These are phyloP conservation scores for Centaurea solstitialis DNA, from an alignment of 129 eudicot species.

Conservation along the genomic window DNA sequence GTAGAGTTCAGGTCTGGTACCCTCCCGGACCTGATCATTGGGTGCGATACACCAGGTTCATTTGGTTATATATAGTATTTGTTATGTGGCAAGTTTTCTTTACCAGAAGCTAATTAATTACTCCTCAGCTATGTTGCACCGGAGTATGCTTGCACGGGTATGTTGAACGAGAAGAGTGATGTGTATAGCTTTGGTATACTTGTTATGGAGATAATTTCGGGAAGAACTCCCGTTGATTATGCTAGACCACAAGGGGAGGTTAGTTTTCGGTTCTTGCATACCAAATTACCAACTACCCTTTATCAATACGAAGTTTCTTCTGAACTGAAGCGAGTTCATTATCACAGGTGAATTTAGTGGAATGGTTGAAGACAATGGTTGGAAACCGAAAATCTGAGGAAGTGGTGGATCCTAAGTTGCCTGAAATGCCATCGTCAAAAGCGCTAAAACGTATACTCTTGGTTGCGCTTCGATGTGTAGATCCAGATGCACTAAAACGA, in stretches of 20 bases:
- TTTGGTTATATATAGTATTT: background rate
- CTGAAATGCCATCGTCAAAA: slow-evolving; percentile 68
- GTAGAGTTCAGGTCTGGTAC: too few relatives aligned
- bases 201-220: slow-evolving; percentile 78
- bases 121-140: slow-evolving; percentile 77
- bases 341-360: slow-evolving; percentile 73
- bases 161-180: slow-evolving; percentile 87
- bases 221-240: slow-evolving; percentile 79
- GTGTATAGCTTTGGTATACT: slow-evolving; percentile 78
- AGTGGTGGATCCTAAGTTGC: slow-evolving; percentile 76
- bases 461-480: slow-evolving; percentile 78
- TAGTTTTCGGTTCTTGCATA: background rate
- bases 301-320: background rate
- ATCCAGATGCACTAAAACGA: slow-evolving; percentile 83
- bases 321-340: background rate
- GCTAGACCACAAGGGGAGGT: slow-evolving; percentile 83
- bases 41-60: background rate
- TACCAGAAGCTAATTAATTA: background rate
- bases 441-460: slow-evolving; percentile 74
- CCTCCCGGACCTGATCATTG: too few relatives aligned
- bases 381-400: slow-evolving; percentile 74
- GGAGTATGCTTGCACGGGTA: slow-evolving; percentile 87
- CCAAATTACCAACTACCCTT: background rate
- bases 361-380: slow-evolving; percentile 86
- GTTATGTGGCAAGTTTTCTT: background rate